These are phyloP conservation scores for Agastache rugosa DNA, from an alignment of 257 asterid genomes.

Conservation along the genomic window DNA sequence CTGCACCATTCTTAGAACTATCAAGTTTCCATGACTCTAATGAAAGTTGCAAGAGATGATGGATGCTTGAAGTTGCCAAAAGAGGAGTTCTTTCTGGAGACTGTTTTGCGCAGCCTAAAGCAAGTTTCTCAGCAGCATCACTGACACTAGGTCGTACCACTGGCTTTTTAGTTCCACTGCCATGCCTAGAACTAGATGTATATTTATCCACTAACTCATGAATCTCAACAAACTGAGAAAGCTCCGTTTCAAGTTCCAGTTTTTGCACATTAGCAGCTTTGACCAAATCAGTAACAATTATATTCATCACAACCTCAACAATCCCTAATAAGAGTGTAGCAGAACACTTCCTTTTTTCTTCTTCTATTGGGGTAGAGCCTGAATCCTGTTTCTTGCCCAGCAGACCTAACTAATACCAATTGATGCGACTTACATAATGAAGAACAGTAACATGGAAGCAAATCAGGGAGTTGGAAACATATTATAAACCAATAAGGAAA, in stretches of 20 bases:
- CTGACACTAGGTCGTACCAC: conserved; percentile 47
- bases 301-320: conserved; percentile 71
- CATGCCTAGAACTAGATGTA: conserved; percentile 45
- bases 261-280: conserved; percentile 58
- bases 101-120: conserved; percentile 45
- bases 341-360: conserved; percentile 57
- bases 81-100: conserved; percentile 68
- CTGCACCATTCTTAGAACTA: conserved; percentile 39
- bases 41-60: conserved; percentile 57
- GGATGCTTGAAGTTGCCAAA: conserved; percentile 69
- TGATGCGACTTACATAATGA: conserved; percentile 29
- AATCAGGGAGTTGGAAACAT: not conserved
- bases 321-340: conserved; percentile 67
- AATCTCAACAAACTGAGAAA: conserved; percentile 61
- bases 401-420: conserved; percentile 65
- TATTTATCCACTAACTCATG: conserved; percentile 56
- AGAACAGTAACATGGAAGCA: not conserved
- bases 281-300: conserved; percentile 60
- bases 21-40: conserved; percentile 46
- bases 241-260: conserved; percentile 66
- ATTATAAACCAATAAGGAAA: not conserved
- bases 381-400: conserved; percentile 56
- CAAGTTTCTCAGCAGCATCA: conserved; percentile 54
- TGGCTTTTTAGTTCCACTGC: conserved; percentile 49
- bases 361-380: conserved; percentile 51